Conservation (phyloP, 2,329 filamentous ascomycete genomes). For the Raffaelea ambrosiae region DNA sequence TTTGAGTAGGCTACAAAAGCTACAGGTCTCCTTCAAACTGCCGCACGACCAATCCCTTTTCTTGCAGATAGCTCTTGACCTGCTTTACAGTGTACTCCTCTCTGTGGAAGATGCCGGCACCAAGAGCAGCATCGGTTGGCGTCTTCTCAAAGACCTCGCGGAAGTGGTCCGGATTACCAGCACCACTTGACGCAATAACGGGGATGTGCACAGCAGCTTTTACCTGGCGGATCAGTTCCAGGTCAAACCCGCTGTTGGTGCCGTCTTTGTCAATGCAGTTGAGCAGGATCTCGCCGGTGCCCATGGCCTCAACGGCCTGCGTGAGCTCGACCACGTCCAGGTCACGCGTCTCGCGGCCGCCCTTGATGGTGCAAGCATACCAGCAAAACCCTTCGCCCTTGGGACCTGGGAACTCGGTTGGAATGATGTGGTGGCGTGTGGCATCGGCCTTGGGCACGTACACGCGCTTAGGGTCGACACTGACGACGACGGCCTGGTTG, state of each 20-base stretch:
- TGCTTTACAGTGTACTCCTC: constrained; percentile 91
- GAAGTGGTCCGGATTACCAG: constrained; percentile 82
- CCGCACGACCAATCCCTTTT: constrained; percentile 68
- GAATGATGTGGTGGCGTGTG: constrained; percentile 62
- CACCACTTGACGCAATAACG: constrained; percentile 90
- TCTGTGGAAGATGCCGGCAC: constrained; percentile 95
- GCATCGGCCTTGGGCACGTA: constrained; percentile 70
- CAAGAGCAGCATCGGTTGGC: constrained; percentile 81
- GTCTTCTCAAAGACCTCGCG: constrained; percentile 83
- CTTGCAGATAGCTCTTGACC: constrained; percentile 75
- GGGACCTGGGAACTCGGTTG: constrained; percentile 61
- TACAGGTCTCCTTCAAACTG: constrained; percentile 56
- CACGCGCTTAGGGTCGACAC: constrained; percentile 85
- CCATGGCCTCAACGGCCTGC: constrained; percentile 90
- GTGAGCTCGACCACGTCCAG: constrained; percentile 85
- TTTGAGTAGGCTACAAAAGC: neutral
- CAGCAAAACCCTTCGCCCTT: constrained; percentile 77
- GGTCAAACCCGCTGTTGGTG: constrained; percentile 87
- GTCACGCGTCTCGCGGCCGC: constrained; percentile 87
- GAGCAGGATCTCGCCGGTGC: constrained; percentile 83
- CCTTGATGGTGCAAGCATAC: constrained; percentile 97
- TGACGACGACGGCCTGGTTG: constrained; percentile 93
- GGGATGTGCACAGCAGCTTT: constrained; percentile 84
- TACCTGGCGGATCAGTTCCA: constrained; percentile 82
- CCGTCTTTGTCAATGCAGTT: constrained; percentile 98